These are phyloP conservation scores for Conidiobolus incongruus DNA, from an alignment of 371 early-diverging fungal genomes.

Conservation along the genomic window DNA sequence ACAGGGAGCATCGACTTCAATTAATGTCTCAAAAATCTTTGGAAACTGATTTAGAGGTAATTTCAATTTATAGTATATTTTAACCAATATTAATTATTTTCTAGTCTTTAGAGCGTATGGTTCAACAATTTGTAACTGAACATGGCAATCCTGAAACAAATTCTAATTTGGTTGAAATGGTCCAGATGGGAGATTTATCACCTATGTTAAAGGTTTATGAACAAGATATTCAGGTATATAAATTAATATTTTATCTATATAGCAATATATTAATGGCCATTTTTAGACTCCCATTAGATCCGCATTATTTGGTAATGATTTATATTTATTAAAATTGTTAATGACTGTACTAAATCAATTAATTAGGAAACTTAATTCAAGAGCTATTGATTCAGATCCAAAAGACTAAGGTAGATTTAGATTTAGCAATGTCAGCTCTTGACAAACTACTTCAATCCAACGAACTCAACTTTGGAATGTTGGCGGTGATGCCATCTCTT, in stretches of 20 bases:
- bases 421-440: constrained; percentile 73
- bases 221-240: constrained; percentile 34
- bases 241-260: background rate
- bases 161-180: constrained; percentile 14
- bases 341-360: constrained; percentile 14
- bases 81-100: background rate
- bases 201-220: constrained; percentile 59
- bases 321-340: constrained; percentile 4
- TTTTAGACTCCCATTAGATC: constrained; percentile 13
- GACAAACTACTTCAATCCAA: constrained; percentile 85
- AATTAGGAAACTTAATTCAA: constrained; percentile 38
- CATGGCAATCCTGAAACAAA: constrained; percentile 19
- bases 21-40: constrained; percentile 53
- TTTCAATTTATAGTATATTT: background rate
- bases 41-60: constrained; percentile 51
- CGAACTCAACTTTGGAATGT: constrained; percentile 86
- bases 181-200: constrained; percentile 56
- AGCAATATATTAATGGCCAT: background rate
- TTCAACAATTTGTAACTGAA: constrained; percentile 49
- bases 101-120: constrained; percentile 74
- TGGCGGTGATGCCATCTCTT: constrained; percentile 44
- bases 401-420: constrained; percentile 78
- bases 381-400: constrained; percentile 78
- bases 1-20: constrained; percentile 44
- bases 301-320: constrained; percentile 8